Conservation (phyloP, 148 eudicot genomes). For the Talinum fruticosum region DNA sequence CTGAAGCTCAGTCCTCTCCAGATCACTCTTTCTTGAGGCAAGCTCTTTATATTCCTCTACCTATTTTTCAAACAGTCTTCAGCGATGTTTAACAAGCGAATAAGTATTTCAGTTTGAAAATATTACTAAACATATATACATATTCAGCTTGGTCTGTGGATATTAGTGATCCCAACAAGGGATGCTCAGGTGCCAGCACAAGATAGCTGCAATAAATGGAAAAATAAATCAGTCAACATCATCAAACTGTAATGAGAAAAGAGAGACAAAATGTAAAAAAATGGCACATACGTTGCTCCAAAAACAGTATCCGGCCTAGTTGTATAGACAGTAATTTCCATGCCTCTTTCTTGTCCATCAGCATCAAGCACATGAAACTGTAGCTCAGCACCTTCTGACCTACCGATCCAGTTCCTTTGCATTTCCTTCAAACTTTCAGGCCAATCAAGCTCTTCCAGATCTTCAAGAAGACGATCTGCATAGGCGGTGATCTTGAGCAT, state of each 20-base stretch:
- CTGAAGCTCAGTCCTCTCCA: constrained; percentile 97
- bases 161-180: constrained; percentile 55
- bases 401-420: constrained; percentile 99
- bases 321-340: constrained; percentile 67
- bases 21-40: constrained; percentile 87
- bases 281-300: constrained; percentile 77
- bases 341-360: constrained; percentile 47
- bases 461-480: constrained; percentile 97
- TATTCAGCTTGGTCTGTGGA: constrained; percentile 55
- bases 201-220: constrained; percentile 64
- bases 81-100: constrained; percentile 4
- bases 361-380: constrained; percentile 55
- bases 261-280: constrained; percentile 10
- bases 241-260: constrained; percentile 16
- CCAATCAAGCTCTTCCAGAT: constrained; percentile 98
- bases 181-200: constrained; percentile 95
- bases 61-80: constrained; percentile 32
- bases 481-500: constrained; percentile 97
- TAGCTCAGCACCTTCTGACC: constrained; percentile 95
- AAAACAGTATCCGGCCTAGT: constrained; percentile 95
- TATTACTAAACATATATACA: constrained; percentile 39
- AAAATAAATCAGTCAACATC: constrained; percentile 12
- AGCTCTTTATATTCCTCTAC: constrained; percentile 85
- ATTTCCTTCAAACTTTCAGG: constrained; percentile 98
- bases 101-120: neutral